Conservation (phyloP, 2,329 filamentous ascomycete genomes). For the Cladosporium sp. region DNA sequence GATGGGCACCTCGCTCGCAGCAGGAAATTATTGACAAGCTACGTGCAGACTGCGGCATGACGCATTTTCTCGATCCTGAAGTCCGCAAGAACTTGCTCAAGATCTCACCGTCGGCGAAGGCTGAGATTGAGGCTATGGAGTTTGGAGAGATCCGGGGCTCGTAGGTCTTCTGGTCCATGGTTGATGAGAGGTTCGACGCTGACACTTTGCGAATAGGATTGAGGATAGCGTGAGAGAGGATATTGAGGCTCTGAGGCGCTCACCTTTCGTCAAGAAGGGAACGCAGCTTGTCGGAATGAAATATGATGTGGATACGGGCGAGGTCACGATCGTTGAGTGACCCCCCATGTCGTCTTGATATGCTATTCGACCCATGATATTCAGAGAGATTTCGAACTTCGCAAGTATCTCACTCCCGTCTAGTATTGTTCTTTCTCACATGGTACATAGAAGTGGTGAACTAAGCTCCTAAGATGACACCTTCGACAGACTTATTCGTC, state of each 20-base stretch:
- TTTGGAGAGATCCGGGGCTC: constrained; percentile 27
- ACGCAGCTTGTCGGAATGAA: constrained; percentile 10
- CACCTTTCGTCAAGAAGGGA: constrained; percentile 20
- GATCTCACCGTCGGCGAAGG: constrained; percentile 15
- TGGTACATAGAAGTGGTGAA: too few species aligned
- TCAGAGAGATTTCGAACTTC: too few species aligned
- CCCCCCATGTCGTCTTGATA: too few species aligned
- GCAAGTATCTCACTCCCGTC: too few species aligned
- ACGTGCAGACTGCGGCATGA: constrained; percentile 22
- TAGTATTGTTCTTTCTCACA: too few species aligned
- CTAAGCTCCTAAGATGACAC: too few species aligned
- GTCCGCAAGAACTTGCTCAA: constrained; percentile 20
- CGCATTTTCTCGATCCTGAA: constrained; percentile 19
- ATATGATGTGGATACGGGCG: constrained; percentile 9
- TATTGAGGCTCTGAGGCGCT: constrained; percentile 19
- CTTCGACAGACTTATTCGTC: too few species aligned
- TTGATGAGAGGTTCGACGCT: background rate
- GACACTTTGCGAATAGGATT: constrained; percentile 16
- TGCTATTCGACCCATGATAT: too few species aligned
- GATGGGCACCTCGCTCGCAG: background rate
- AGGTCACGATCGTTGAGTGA: constrained; percentile 1
- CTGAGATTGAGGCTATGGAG: constrained; percentile 20
- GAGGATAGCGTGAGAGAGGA: constrained; percentile 25
- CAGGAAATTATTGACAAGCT: background rate
- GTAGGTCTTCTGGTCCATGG: background rate